Evolutionary conservation across 257 asterid genomes (phyloP), one percentile per base, ranked within the genome.

Genomic region (Solanum corneliomulleri): DNA sequence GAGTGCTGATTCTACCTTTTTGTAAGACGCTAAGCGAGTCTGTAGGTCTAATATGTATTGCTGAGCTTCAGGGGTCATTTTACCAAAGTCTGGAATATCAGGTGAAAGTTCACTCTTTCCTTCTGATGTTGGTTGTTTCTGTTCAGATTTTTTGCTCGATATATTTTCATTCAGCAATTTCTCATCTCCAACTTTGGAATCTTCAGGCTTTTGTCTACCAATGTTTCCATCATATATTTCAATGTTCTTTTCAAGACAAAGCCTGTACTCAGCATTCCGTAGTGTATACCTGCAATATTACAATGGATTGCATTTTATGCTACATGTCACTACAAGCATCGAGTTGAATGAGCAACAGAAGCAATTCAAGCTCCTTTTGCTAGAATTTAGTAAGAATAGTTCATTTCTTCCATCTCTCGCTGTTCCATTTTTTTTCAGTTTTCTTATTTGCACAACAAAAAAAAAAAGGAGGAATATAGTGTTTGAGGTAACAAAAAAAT

Each of bases 211-310:
- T 86, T 90, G 93, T 82, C 88, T 91, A 90, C 90, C 93, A 60
- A 62, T 56, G 81, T 90, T 88, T 76, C 90, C 94, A 47, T 89
- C 94, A 88, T 90, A 86, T 52, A 94, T 94, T 71, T 92, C 98
- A 90, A 95, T 94, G 91, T 94, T 97, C 90, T 91, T 95, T 92
- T 97, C 98, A 82, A 95, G 96, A 86, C 96, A 92, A 84, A 97
- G 98, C 89, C 98, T 92, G 89, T 94, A 97, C 91, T 97, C 99
- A 49, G 99, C 99, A 92, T 95, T 97, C 88, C 94, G 93, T 86
- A 97, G 84, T 21, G 99, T 95, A 91, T 97, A 97, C 92, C 99
- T 97, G 91, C 90, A 89, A 13, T 15, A 33, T 27, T 76, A 85
- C 49, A 75, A 41, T 27, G 80, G 80, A 84, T 25, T 41, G 12